These are phyloP conservation scores for Pichia californica DNA, from an alignment of 805 yeast genomes.

Conservation along the genomic window DNA sequence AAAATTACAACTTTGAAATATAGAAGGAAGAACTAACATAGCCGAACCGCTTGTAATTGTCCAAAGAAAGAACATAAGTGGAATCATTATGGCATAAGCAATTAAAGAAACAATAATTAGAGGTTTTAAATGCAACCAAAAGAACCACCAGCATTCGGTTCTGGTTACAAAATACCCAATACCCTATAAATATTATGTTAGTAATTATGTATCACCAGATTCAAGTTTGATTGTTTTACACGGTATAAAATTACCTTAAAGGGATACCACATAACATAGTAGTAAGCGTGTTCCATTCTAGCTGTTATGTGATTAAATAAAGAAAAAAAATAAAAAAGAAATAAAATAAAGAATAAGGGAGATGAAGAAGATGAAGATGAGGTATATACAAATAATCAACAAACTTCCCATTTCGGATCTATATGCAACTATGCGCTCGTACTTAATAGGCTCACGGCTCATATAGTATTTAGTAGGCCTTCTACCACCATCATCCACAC, in stretches of 20 bases:
- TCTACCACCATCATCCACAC: too few species aligned
- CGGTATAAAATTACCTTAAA: neutral
- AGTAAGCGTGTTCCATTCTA: neutral
- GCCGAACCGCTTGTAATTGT: constrained; percentile 22
- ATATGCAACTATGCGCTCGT: too few species aligned
- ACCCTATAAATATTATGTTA: constrained; percentile 17
- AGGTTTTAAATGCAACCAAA: constrained; percentile 20
- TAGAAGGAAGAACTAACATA: constrained; percentile 20
- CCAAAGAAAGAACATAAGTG: constrained; percentile 14
- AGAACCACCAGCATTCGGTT: constrained; percentile 22
- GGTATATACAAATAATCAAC: too few species aligned
- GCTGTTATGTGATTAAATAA: neutral
- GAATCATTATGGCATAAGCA: constrained; percentile 16
- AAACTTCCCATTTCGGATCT: too few species aligned
- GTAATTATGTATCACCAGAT: neutral
- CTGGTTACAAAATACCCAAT: constrained; percentile 20
- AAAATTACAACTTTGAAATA: constrained; percentile 27
- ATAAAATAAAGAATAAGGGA: too few species aligned
- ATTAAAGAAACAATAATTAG: constrained; percentile 16
- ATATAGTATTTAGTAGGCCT: too few species aligned
- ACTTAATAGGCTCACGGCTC: too few species aligned
- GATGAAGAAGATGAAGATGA: too few species aligned
- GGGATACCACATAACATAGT: constrained; percentile 13
- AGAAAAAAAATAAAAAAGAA: too few species aligned
- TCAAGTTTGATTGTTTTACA: neutral